These are phyloP conservation scores for Colletotrichum sp. DNA, from an alignment of 2,329 filamentous ascomycete species.

Conservation along the genomic window DNA sequence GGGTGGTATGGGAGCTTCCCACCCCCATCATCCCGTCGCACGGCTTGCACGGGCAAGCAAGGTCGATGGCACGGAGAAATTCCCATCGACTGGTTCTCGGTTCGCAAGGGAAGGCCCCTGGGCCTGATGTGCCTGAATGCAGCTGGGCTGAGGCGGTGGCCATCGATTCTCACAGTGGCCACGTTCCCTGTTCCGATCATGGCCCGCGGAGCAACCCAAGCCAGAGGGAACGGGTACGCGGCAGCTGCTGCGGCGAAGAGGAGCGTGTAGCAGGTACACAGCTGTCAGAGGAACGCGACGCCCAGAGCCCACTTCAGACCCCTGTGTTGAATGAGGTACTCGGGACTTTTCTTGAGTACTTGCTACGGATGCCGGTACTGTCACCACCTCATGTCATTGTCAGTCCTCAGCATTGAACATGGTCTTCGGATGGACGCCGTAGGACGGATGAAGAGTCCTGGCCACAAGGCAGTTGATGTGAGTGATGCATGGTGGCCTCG, in stretches of 20 bases:
- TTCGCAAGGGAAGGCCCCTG: not conserved
- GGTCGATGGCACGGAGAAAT: not conserved
- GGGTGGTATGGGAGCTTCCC: not conserved
- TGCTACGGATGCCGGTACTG: not conserved
- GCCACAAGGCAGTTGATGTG: not conserved
- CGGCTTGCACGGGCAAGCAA: not conserved
- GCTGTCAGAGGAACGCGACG: not conserved
- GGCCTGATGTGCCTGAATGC: not conserved
- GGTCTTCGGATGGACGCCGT: not conserved
- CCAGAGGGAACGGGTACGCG: conserved; percentile 9
- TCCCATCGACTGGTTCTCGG: not conserved
- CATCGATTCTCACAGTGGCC: conserved; percentile 10
- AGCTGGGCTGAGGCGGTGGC: not conserved
- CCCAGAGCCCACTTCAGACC: not conserved
- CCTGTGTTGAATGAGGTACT: not conserved
- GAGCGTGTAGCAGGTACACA: not conserved
- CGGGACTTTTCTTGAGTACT: not conserved
- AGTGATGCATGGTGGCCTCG: not conserved
- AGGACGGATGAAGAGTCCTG: not conserved
- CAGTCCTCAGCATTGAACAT: not conserved
- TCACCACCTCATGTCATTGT: not conserved
- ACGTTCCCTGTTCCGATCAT: conserved; percentile 4
- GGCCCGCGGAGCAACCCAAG: not conserved
- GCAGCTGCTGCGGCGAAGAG: not conserved
- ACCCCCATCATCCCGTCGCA: not conserved